Evolutionary conservation across 805 yeast species (phyloP).

Genomic region (Candida nitratophila): DNA sequence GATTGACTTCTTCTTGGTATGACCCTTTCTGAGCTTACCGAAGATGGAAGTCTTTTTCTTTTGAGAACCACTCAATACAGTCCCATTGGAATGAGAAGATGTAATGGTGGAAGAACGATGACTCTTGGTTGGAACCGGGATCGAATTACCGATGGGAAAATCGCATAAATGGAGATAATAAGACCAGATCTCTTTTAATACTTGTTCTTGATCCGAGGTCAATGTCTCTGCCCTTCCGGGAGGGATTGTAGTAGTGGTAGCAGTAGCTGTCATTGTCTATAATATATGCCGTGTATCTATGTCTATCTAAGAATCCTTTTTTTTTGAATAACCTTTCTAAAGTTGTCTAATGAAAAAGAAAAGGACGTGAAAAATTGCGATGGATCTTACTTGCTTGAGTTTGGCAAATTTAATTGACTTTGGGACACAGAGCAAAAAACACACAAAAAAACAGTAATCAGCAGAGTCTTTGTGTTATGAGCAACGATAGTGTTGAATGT

Average conservation of each 20-base stretch:
- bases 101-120: conserved; percentile 17
- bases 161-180: conserved; percentile 56
- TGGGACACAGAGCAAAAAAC: no score
- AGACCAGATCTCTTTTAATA: conserved; percentile 68
- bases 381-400: no score
- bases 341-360: no score
- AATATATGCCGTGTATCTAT: no score
- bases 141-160: conserved; percentile 22
- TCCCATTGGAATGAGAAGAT: conserved; percentile 19
- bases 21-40: conserved; percentile 21
- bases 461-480: no score
- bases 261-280: background rate
- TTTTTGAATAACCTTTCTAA: no score
- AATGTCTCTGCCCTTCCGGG: conserved; percentile 40
- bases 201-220: conserved; percentile 50
- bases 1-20: conserved; percentile 15
- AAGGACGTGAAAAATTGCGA: no score
- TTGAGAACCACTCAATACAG: background rate
- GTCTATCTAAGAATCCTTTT: no score
- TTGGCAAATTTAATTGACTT: no score
- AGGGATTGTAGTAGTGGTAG: conserved; percentile 7
- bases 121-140: conserved; percentile 6
- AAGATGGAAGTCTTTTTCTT: no score
- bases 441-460: no score
- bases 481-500: no score